Evolutionary conservation across 2,329 filamentous ascomycete species (phyloP).

Genomic region (Metarhizium sp.): DNA sequence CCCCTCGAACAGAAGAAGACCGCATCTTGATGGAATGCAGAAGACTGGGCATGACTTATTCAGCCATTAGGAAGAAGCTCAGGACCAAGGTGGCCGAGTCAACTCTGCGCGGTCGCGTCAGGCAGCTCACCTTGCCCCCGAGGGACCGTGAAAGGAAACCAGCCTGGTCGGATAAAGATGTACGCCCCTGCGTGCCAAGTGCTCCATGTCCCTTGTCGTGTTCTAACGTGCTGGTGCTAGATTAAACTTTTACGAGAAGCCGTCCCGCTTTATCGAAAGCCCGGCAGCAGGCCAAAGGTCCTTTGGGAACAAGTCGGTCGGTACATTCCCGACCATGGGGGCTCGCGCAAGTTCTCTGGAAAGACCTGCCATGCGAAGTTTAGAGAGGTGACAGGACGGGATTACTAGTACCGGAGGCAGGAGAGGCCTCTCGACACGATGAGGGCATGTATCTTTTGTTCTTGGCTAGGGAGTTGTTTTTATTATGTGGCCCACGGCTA

Average conservation of each 20-base stretch:
- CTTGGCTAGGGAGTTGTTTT: no score
- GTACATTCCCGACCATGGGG: conserved; percentile 41
- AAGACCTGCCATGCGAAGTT: conserved; percentile 49
- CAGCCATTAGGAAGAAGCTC: conserved; percentile 47
- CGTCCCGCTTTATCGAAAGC: conserved; percentile 15
- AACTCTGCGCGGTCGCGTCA: conserved; percentile 59
- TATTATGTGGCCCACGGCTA: no score
- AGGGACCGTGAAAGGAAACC: conserved; percentile 56
- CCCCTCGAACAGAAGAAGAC: conserved; percentile 17
- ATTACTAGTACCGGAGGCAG: not conserved
- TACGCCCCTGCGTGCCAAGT: conserved; percentile 28
- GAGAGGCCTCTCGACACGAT: not conserved
- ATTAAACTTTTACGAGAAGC: conserved; percentile 34
- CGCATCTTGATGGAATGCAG: conserved; percentile 45
- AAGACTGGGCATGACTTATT: conserved; percentile 51
- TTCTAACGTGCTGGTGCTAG: conserved; percentile 18
- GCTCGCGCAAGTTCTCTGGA: conserved; percentile 49
- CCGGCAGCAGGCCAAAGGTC: conserved; percentile 34
- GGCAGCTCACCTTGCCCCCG: conserved; percentile 55
- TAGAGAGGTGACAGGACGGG: not conserved
- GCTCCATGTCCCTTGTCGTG: not conserved
- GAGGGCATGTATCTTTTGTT: no score
- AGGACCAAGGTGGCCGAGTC: conserved; percentile 57
- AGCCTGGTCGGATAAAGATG: conserved; percentile 53
- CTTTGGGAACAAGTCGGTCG: conserved; percentile 49